These are phyloP conservation scores for Rhododendron vialii DNA, from an alignment of 148 eudicot genomes.

Conservation along the genomic window DNA sequence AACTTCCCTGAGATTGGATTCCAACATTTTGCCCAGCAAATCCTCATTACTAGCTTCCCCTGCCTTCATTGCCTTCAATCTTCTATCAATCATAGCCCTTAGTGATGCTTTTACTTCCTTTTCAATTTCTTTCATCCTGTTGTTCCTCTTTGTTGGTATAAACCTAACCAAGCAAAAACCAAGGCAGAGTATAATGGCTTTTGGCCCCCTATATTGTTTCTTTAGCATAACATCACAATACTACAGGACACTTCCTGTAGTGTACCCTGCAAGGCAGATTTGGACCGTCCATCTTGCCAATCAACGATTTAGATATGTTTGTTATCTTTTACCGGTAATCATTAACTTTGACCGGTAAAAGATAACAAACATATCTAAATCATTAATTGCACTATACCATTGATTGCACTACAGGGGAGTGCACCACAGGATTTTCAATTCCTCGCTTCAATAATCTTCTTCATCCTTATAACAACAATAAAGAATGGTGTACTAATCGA, in stretches of 20 bases:
- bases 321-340: too few relatives aligned
- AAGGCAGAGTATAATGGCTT: neutral
- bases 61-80: neutral
- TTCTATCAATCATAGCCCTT: neutral
- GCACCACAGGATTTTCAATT: too few relatives aligned
- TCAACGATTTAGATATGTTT: too few relatives aligned
- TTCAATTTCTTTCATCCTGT: slow-evolving; percentile 8
- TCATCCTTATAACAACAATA: neutral
- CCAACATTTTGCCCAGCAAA: neutral
- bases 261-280: too few relatives aligned
- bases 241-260: too few relatives aligned
- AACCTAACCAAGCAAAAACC: neutral
- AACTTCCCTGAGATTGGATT: neutral
- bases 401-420: too few relatives aligned
- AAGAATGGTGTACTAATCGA: too few relatives aligned
- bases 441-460: too few relatives aligned
- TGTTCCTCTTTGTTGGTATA: slow-evolving; percentile 14
- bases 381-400: too few relatives aligned
- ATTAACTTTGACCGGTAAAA: too few relatives aligned
- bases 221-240: neutral
- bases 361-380: too few relatives aligned
- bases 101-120: neutral
- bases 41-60: neutral
- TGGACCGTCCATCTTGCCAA: too few relatives aligned
- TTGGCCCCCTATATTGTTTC: neutral